Base-by-base conservation (phyloP, 306 rosid species). In the Corylus americana region DNA sequence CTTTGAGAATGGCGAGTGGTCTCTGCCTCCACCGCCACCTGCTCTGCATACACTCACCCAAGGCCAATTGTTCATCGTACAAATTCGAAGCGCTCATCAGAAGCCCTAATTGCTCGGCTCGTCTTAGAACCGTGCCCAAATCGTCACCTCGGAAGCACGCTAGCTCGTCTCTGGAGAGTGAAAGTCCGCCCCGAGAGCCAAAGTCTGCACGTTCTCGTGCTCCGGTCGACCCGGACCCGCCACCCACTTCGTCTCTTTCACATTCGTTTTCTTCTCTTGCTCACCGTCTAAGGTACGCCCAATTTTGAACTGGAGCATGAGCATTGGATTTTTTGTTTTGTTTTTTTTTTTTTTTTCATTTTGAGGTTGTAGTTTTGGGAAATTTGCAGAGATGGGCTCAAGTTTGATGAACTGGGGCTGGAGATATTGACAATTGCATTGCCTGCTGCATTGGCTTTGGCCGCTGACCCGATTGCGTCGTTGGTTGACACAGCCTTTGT, bases 391-490 rank as follows among this genome's bases (percentile, higher is more conserved):
- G 84, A 77, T 71, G 87, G 75, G 48, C 29, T 87, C 48, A 83
- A 74, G 54, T 79, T 83, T 74, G 98, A 95, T 84, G 87, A 79
- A 76, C 87, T 95, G 45, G 90, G 86, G 80, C 55, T 78, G 91
- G 97, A 95, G 55, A 88, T 93, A 68, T 74, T 95, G 79, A 82
- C 97, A 59, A 95, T 95, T 85, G 97, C 99, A 11, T 74, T 95
- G 58, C 99, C 99, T 80, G 99, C 99, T 75, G 98, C 95, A 10
- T 57, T 93, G 84, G 95, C 98, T 76, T 77, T 95, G 82, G 97
- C 91, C 13, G 96, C 98, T 78, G 99, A 95, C 68, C 98, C 99
- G 3, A 75, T 95, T 73, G 74, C 91, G 20, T 93, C 98, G n/a
- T 88, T 95, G 87, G 87, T 95, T 68, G 99, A 92, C 73, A 93